Percentiles rank a stretch among this genome's conserved stretches.
These are phyloP conservation scores for Rhododendron ferrugineum DNA, from an alignment of 148 eudicot species.

Conservation along the genomic window DNA sequence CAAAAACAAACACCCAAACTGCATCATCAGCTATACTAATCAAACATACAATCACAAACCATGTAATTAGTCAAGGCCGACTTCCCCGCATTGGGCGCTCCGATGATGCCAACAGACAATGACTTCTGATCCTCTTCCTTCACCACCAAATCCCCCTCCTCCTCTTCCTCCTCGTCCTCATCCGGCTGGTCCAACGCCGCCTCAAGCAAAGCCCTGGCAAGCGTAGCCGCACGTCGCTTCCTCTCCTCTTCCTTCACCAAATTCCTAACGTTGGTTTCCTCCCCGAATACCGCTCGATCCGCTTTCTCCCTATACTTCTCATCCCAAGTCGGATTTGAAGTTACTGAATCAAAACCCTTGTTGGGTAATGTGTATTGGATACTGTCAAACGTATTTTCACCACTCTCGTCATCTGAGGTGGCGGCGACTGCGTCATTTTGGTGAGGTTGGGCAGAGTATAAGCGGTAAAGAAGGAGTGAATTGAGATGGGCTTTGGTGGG, in stretches of 20 bases:
- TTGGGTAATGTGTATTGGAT: constrained; percentile 39
- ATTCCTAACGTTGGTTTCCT: constrained; percentile 18
- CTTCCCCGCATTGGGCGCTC: constrained; percentile 98
- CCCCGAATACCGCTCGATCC: constrained; percentile 45
- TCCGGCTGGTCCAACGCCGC: constrained; percentile 46
- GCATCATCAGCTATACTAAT: not conserved
- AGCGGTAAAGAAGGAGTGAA: constrained; percentile 25
- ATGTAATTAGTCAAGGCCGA: constrained; percentile 84
- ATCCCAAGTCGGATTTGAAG: constrained; percentile 50
- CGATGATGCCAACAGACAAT: constrained; percentile 81
- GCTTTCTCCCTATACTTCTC: constrained; percentile 57
- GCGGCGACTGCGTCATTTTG: constrained; percentile 16
- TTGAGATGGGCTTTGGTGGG: constrained; percentile 27
- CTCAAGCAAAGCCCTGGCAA: constrained; percentile 63
- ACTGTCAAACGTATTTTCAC: constrained; percentile 47
- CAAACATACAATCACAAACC: constrained; percentile 35
- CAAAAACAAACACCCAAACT: not conserved
- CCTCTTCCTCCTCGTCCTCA: constrained; percentile 26
- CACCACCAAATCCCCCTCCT: constrained; percentile 39
- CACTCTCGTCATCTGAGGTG: constrained; percentile 25
- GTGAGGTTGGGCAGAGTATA: constrained; percentile 41
- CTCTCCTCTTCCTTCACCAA: constrained; percentile 33
- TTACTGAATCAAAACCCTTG: constrained; percentile 7
- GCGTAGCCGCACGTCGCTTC: constrained; percentile 38
- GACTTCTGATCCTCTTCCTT: constrained; percentile 77